Evolutionary conservation across 1,284 basidiomycete species (phyloP), one percentile per base, ranked within the genome.

Genomic region (Laetiporus sulphureus): DNA sequence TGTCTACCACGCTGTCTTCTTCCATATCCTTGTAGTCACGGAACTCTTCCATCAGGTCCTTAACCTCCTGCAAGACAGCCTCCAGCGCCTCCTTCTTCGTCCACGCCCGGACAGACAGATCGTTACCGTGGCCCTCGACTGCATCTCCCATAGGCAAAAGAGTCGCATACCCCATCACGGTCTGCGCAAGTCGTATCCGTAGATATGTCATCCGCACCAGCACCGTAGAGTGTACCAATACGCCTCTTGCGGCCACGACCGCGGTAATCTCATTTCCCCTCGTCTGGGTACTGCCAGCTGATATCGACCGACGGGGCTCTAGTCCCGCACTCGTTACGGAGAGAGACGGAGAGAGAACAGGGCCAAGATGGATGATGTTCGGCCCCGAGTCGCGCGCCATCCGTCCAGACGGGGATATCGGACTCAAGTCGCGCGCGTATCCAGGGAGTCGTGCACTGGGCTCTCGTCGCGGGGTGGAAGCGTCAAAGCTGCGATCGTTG

Each of bases 361-460:
- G 77, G 1, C 81, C 80, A 4, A 83, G 68, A 54, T 83, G 80
- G 1, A 80, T 66, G 45, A 83, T 83, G 44, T 66, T 70, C 4
- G 72, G 74, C 2, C 65, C 67, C 0, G 54, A 49, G 13, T 46
- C 60, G 40, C 62, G 60, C 23, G 53, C 47, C 4, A 52, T 52
- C n/a, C 61, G 60, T 13, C 64, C 62, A 13, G 66, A 63, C 15
- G 64, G 63, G 3, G 56, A 55, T 25, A 55, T 49, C 5, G 61
- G 60, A 36, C 57, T 65, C 18, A 51, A 63, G 53, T 65, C 56
- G 32, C 67, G 62, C 37, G 65, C 62, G 50, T 68, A 72, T 4
- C 72, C 73, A 18, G 73, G 61, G 46, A 65, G 64, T n/a, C 71
- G 68, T 5, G 52, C 51, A 15, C 41, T 36, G 29, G 45, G 42